Evolutionary conservation across 371 early-diverging fungal genomes (phyloP).

Genomic region (Circinella minor): DNA sequence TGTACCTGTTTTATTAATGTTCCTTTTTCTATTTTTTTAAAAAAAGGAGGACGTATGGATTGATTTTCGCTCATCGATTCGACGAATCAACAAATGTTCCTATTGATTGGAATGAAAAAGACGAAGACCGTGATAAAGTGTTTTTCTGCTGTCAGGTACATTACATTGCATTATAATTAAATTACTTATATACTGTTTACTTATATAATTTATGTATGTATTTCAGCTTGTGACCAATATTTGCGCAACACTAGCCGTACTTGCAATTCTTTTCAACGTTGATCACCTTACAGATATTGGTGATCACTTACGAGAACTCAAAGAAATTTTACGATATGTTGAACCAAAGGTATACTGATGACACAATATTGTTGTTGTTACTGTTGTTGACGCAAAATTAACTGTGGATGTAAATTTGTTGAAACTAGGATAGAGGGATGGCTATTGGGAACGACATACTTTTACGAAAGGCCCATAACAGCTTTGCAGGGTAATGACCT

Average conservation of each 20-base stretch:
- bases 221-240: conserved; percentile 40
- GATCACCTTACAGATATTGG: conserved; percentile 32
- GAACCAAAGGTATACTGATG: conserved; percentile 20
- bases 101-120: conserved; percentile 24
- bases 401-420: background rate
- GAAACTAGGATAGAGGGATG: conserved; percentile 30
- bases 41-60: conserved; percentile 31
- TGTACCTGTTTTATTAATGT: background rate
- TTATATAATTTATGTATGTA: background rate
- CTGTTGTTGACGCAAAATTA: background rate
- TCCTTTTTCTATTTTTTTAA: background rate
- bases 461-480: conserved; percentile 38
- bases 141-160: conserved; percentile 22
- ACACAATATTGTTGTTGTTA: background rate
- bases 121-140: conserved; percentile 26
- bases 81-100: conserved; percentile 16
- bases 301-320: conserved; percentile 28
- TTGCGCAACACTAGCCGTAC: conserved; percentile 47
- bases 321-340: conserved; percentile 23
- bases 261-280: conserved; percentile 38
- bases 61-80: conserved; percentile 32
- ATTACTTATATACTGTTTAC: background rate
- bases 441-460: conserved; percentile 34
- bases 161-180: background rate
- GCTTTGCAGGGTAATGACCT: conserved; percentile 25